phyloP scores from a whole-genome alignment of 2,329 filamentous ascomycete genomes.

The Colletotrichum theobromicola region DNA sequence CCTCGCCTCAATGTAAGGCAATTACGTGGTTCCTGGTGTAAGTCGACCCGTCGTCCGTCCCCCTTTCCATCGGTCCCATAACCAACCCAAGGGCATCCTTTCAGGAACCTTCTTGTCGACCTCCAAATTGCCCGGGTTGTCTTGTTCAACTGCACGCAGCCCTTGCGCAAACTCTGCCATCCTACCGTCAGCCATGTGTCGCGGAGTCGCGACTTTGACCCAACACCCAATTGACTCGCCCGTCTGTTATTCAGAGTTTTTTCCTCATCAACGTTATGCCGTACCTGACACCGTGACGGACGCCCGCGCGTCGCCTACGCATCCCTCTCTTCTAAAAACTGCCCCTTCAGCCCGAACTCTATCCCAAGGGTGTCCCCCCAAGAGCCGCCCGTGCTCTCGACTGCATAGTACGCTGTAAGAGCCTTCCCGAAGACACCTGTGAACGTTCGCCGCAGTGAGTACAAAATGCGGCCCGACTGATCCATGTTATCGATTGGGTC shows the following conservation, averaged over 20 bases:
- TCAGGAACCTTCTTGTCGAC: not conserved
- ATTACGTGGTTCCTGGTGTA: not conserved
- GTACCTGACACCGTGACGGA: not conserved
- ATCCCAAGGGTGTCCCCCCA: not conserved
- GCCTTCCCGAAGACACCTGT: not conserved
- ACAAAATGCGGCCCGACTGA: not conserved
- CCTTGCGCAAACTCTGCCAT: not conserved
- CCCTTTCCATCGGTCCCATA: not conserved
- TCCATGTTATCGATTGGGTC: not conserved
- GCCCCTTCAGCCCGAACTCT: not conserved
- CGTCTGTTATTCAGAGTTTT: not conserved
- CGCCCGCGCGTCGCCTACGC: not conserved
- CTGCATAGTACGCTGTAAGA: not conserved
- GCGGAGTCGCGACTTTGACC: not conserved
- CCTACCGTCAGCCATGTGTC: not conserved
- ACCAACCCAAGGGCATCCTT: not conserved
- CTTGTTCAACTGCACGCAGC: not conserved
- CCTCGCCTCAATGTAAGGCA: not conserved
- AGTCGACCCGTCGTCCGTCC: not conserved
- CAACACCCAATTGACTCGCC: not conserved
- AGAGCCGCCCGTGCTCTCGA: slow-evolving; percentile 4
- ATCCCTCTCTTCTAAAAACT: not conserved
- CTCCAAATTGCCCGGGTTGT: not conserved
- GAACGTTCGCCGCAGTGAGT: not conserved
- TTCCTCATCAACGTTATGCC: not conserved